Base-by-base conservation (phyloP, 352 stramenopile species). In the Phytopythium cucurbitacearum region DNA sequence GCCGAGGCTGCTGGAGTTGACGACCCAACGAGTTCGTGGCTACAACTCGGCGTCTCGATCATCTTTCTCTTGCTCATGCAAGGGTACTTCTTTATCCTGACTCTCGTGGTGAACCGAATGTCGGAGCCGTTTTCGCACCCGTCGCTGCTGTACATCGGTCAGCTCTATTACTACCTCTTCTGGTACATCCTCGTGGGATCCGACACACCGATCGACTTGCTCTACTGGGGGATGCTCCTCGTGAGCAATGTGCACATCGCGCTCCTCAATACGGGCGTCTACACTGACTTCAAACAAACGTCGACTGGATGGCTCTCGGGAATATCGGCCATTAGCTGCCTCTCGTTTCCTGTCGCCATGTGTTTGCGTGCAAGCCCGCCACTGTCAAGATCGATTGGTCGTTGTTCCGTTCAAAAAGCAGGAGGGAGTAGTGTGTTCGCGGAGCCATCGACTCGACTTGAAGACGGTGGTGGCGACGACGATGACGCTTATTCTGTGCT, bases 101-200 rank as follows among this genome's bases (percentile, higher is more conserved):
- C 82, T 21, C 62, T 84, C 43, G 73, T 89, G 39, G 80, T 94
- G 38, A 90, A 90, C 62, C 71, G 70, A 53, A 88, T 94, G 78
- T 76, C 78, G 32, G 80, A 91, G 64, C 82, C 82, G 32, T 94
- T 89, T 53, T 62, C 80, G 5, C 80, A 94, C 43, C 85, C 85
- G 34, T 91, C 82, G 54, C 56, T 94, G 47, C 56, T 94, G n/a
- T 94, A 93, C 63, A 63, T 90, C 4, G 80, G 78, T 3, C 85
- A 94, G 59, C 65, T 94, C 5, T 94, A 94, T 51, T 94, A 91
- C 57, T 94, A 94, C 53, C 62, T 89, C 8, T 94, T 91, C 57
- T 94, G 85, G 85, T 94, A 94, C 64, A 84, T 92, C 48, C 60
- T 94, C 13, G 85, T 94, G 5, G 79, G 82, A 11, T 86, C 76